Evolutionary conservation across 345 rosid genomes (phyloP).

Genomic region (Eucalyptus tenuipes): DNA sequence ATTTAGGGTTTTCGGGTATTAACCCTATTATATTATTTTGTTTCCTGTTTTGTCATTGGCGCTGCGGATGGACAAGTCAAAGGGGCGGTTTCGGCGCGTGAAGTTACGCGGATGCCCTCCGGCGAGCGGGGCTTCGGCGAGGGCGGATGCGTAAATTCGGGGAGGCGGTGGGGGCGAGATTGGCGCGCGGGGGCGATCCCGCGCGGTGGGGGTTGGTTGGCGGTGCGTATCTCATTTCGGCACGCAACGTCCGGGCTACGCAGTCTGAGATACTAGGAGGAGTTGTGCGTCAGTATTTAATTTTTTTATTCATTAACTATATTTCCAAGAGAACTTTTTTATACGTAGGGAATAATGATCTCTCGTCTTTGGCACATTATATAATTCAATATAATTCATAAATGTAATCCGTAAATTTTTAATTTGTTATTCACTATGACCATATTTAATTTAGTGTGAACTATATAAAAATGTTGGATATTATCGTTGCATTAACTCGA

Average conservation of each 20-base stretch:
- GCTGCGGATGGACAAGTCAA: too few species aligned
- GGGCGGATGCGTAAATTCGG: neutral
- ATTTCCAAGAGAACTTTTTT: neutral
- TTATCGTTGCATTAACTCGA: accelerated
- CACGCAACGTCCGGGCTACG: too few species aligned
- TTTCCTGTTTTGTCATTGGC: neutral
- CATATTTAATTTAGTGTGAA: too few species aligned
- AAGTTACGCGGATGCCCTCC: neutral
- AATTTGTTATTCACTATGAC: accelerated
- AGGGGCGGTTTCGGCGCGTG: neutral
- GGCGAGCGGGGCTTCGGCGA: accelerated
- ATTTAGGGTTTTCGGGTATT: too few species aligned
- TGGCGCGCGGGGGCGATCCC: neutral
- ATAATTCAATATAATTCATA: accelerated
- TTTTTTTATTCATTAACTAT: neutral
- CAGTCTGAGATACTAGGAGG: neutral
- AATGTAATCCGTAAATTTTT: accelerated
- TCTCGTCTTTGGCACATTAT: too few species aligned
- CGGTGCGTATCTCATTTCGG: neutral
- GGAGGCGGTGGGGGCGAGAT: neutral
- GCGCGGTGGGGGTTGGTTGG: too few species aligned
- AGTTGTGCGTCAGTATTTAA: neutral
- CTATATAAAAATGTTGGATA: accelerated
- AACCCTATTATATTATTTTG: too few species aligned
- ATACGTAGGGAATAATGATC: accelerated